Evolutionary conservation across 2,329 filamentous ascomycete species (phyloP), one percentile per base, ranked within the genome.

Genomic region (Penicillium hesseltinei): DNA sequence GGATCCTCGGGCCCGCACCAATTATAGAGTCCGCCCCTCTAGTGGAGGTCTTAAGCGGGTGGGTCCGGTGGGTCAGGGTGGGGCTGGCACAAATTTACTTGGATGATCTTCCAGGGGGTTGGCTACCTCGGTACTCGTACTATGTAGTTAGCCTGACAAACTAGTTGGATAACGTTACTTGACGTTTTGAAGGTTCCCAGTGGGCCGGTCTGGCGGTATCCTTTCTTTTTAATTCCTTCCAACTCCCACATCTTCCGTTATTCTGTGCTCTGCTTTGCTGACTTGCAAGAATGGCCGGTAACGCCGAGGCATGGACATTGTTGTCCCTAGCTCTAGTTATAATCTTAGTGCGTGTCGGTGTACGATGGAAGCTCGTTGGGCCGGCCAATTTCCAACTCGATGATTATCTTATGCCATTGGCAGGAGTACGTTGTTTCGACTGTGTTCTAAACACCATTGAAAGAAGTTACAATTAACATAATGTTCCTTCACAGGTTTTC

Each of bases 231-330:
- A 29, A 51, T 43, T n/a, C 49, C 6, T 7, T 35, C 27, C 19
- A 51, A 44, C 21, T 51, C 49, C 49, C 49, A 29, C 19, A 40
- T 27, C 25, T 48, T 29, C 35, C 15, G 25, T 39, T 6, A 9
- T 25, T 31, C 25, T 25, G 13, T 42, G 17, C 23, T 35, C 31
- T 40, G 25, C 5, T 33, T 47, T 40, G 15, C 31, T 15, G 35
- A 44, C 29, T 42, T 15, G 21, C 25, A 23, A 33, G 11, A 47
- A 64, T 64, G 62, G 21, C 61, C 17, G 21, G 15, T 21, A 62
- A 67, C 17, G 56, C 58, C 27, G 79, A 81, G 64, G 74, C 74
- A 3, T 81, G 78, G 61, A 75, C 78, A 3, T 73, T 85, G 10
- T 70, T 84, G n/a, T 62, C 61, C 25, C 40, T 65, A 33, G 61